phyloP scores from a whole-genome alignment of 495 filamentous ascomycete species.

The Cairneyella variabilis region DNA sequence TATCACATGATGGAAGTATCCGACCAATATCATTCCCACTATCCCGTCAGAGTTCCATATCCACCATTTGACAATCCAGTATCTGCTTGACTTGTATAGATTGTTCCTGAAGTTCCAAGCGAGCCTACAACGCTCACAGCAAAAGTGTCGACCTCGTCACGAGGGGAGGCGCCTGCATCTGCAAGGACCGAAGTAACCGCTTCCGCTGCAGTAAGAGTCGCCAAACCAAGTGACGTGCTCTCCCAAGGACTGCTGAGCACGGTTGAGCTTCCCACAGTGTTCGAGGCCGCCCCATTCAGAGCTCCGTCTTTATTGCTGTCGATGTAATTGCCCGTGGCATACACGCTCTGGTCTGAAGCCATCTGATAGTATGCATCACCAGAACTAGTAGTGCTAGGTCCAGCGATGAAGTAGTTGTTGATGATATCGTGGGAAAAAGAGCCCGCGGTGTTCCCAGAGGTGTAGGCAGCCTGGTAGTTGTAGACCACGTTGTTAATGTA shows the following conservation, averaged over 20 bases:
- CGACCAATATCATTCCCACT: not conserved
- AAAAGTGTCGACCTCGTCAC: conserved; percentile 24
- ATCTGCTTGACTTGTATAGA: conserved; percentile 24
- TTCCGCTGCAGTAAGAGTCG: conserved; percentile 13
- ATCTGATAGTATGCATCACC: conserved; percentile 6
- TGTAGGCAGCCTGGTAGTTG: conserved; percentile 38
- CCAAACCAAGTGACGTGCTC: conserved; percentile 1
- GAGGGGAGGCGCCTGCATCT: conserved; percentile 20
- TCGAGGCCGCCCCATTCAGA: conserved; percentile 23
- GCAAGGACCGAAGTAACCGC: conserved; percentile 18
- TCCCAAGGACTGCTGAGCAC: conserved; percentile 17
- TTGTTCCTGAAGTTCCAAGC: conserved; percentile 17
- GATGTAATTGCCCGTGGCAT: conserved; percentile 35
- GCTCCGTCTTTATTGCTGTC: conserved; percentile 33
- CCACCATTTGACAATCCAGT: conserved; percentile 25
- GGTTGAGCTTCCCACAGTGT: conserved; percentile 18
- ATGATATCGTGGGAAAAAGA: conserved; percentile 35
- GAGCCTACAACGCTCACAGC: conserved; percentile 13
- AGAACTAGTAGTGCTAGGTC: conserved; percentile 29
- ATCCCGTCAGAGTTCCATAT: conserved; percentile 19
- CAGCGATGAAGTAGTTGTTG: conserved; percentile 41
- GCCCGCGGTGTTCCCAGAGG: conserved; percentile 33
- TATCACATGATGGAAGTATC: too few species aligned
- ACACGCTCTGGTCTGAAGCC: conserved; percentile 20
- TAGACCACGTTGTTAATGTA: conserved; percentile 42